Percentiles rank a stretch among this genome's conserved stretches.
phyloP scores from a whole-genome alignment of 2,329 filamentous ascomycete genomes.

The Beauveria asiatica region DNA sequence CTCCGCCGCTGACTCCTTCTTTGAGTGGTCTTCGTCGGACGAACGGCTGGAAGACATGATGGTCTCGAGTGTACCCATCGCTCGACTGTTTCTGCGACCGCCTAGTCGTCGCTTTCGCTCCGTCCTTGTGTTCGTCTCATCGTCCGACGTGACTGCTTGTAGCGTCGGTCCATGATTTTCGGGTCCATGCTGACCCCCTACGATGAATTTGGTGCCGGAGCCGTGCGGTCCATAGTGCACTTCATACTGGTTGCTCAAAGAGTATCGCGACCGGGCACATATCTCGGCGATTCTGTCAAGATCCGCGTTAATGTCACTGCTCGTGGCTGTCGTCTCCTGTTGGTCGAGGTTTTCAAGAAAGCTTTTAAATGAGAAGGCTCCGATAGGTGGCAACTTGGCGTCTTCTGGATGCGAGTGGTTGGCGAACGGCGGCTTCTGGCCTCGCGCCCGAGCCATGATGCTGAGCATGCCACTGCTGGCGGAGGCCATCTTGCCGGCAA shows the following conservation, averaged over 20 bases:
- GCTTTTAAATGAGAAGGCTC: conserved; percentile 57
- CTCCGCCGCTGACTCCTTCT: conserved; percentile 43
- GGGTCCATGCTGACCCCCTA: conserved; percentile 18
- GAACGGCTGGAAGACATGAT: conserved; percentile 60
- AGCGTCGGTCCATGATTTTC: conserved; percentile 41
- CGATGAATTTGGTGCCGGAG: conserved; percentile 41
- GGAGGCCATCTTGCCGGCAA: conserved; percentile 23
- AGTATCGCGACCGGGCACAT: conserved; percentile 56
- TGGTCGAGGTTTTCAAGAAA: conserved; percentile 50
- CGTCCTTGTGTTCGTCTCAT: conserved; percentile 32
- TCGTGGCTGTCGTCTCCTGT: conserved; percentile 22
- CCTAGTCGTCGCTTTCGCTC: conserved; percentile 33
- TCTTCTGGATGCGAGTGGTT: conserved; percentile 18
- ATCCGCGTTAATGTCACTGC: conserved; percentile 45
- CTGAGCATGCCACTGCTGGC: conserved; percentile 33
- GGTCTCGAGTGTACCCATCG: conserved; percentile 55
- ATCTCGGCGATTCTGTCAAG: conserved; percentile 60
- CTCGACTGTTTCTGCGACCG: conserved; percentile 38
- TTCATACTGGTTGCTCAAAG: conserved; percentile 58
- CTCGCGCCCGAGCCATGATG: conserved; percentile 22
- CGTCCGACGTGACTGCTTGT: conserved; percentile 49
- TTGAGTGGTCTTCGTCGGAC: conserved; percentile 52
- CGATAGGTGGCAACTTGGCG: conserved; percentile 49
- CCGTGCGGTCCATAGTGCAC: conserved; percentile 56
- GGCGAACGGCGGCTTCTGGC: not conserved